Evolutionary conservation across 108 stramenopile species (phyloP), one percentile per base, ranked within the genome.

Genomic region (Cylindrotheca fusiformis): DNA sequence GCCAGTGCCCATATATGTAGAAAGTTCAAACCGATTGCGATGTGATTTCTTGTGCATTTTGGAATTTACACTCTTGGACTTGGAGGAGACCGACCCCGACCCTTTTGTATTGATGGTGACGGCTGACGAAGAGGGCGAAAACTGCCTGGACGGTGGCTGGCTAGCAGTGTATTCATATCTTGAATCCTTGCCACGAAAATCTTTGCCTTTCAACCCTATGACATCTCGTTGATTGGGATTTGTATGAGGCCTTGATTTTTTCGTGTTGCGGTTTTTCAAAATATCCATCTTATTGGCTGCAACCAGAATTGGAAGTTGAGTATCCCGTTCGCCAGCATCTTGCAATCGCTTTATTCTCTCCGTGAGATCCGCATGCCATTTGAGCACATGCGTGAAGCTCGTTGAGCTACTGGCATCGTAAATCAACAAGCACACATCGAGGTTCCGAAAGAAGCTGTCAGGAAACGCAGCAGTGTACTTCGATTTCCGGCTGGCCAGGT

Each of bases 201-300:
- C 48, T 12, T 72, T 51, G 14, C 67, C 67, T 18, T 47, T 55
- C 10, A 79, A n/a, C 29, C 87, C 87, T 82, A 93, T 74, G 29
- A 93, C 83, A 69, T 75, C 51, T 26, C 82, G 64, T 55, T 82
- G 77, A 4, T 41, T 48, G 2, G 76, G 71, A 31, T 45, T 52
- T 46, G 45, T 58, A 14, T 32, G 62, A 48, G 45, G 61, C 30
- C 46, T 28, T 18, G 48, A 25, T 33, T 47, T 31, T 48, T 54
- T 17, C 18, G 47, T 52, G 8, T 63, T 44, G 47, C 69, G 50
- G 45, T 61, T 60, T 52, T 57, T 29, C 32, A 89, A 52, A 4
- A 87, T 60, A 68, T 93, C 91, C 32, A 85, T 66, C 69, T 93
- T 93, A 58, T 83, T 93, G 14, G 76, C 91, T 19, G 87, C 88